Evolutionary conservation across 1,284 basidiomycete genomes (phyloP).

Genomic region (Phenoliferia sp.): DNA sequence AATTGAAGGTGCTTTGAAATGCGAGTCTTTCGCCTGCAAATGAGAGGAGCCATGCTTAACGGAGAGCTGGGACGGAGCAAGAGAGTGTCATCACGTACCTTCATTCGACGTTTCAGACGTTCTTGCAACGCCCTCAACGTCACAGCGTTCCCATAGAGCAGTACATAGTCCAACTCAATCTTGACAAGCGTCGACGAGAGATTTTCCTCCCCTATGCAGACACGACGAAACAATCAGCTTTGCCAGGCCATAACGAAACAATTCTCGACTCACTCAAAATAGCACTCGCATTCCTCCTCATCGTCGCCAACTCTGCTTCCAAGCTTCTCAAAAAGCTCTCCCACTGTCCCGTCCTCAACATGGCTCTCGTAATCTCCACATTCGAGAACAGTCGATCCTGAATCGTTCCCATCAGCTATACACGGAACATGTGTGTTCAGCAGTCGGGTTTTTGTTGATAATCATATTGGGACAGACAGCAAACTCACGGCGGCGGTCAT

Average conservation of each 20-base stretch:
- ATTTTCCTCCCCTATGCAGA: conserved; percentile 19
- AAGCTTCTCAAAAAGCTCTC: conserved; percentile 28
- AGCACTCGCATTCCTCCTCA: conserved; percentile 18
- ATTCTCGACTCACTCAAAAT: conserved; percentile 16
- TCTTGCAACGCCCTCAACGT: conserved; percentile 29
- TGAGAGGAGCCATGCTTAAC: neutral
- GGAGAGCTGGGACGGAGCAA: neutral
- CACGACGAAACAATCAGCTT: neutral
- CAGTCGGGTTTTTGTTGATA: neutral
- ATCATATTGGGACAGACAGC: neutral
- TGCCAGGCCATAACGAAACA: neutral
- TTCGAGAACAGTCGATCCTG: conserved; percentile 21
- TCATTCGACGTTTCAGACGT: conserved; percentile 22
- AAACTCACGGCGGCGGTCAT: neutral
- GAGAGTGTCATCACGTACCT: conserved; percentile 24
- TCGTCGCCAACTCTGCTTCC: conserved; percentile 26
- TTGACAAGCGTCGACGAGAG: conserved; percentile 26
- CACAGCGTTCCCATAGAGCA: conserved; percentile 29
- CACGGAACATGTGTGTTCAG: neutral
- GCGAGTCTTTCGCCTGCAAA: neutral
- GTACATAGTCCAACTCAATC: conserved; percentile 29
- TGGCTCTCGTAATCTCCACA: neutral
- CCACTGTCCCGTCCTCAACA: conserved; percentile 22
- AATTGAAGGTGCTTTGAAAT: conserved; percentile 28
- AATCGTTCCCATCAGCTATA: conserved; percentile 28